phyloP scores from a whole-genome alignment of 805 yeast species.

The Lachancea quebecensis region DNA sequence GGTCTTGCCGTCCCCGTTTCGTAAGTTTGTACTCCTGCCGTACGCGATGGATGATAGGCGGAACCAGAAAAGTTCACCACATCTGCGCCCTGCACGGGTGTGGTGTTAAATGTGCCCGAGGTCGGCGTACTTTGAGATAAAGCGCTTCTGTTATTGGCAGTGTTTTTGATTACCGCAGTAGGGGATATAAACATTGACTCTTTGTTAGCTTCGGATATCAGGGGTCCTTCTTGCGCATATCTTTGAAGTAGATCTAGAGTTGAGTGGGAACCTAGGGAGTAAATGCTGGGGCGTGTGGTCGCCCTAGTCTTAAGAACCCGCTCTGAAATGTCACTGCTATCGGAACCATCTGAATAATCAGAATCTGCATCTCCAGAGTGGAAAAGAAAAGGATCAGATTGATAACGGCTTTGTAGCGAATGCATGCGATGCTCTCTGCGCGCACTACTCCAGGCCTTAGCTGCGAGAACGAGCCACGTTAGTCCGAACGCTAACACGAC shows the following conservation, averaged over 20 bases:
- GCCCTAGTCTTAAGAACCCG: constrained; percentile 16
- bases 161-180: constrained; percentile 34
- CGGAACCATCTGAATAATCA: constrained; percentile 14
- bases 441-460: constrained; percentile 25
- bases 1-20: constrained; percentile 32
- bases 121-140: constrained; percentile 11
- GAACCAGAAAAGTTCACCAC: neutral
- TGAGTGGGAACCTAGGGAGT: constrained; percentile 29
- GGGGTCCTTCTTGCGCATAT: constrained; percentile 1
- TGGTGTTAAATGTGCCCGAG: neutral
- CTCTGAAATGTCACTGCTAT: constrained; percentile 18
- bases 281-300: constrained; percentile 22
- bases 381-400: constrained; percentile 16
- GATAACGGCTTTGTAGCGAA: constrained; percentile 14
- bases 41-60: neutral
- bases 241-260: constrained; percentile 21
- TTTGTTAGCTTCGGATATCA: constrained; percentile 23
- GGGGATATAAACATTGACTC: constrained; percentile 49
- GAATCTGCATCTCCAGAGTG: constrained; percentile 19
- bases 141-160: constrained; percentile 10
- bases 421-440: constrained; percentile 24
- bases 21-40: neutral
- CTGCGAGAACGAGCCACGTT: constrained; percentile 19
- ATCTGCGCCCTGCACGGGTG: constrained; percentile 1
- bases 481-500: constrained; percentile 30